Base-by-base conservation (phyloP, 129 eudicot species). In the Calendula officinalis region DNA sequence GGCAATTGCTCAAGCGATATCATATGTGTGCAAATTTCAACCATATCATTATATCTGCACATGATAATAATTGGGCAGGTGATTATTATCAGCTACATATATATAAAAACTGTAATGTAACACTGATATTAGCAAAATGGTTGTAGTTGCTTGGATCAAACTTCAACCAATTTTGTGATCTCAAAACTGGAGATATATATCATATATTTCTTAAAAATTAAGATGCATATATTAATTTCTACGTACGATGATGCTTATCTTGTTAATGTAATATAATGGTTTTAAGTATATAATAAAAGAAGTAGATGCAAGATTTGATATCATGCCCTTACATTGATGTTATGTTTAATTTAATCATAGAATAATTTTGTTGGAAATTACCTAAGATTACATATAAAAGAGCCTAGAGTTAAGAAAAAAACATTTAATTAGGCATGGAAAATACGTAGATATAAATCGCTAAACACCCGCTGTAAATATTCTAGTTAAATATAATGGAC, bases 141-240 rank as follows among this genome's bases (percentile, higher is more conserved):
- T 62, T 72, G 44, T 34, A 30, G 42, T 16, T 72, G 72, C 27
- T 73, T 64, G 49, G 60, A 55, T 58, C 60, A 55, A 64, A 66
- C 58, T 64, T 43, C 41, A 73, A 56, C 14, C 38, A 37, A 44
- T 3, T 46, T 64, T 65, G 54, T 63, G 44, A 64, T 73, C 66
- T 64, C 30, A 37, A 35, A 63, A 55, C 33, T 39, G 40, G 42
- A 73, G 60, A 58, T 54, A 63, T 44, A 51, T n/a, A 17, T 62
- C 39, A 22, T 49, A 1, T 42, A 15, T 43, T 17, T 38, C 36
- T 34, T 30, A 45, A 7, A 47, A 39, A n/a, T 42, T 13, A 61
- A 51, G 70, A 41, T 71, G 63, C 70, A 62, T 71, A 32, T 32
- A 1, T 52, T 14, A 4, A 37, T 35, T 62, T 62, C n/a, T n/a